Evolutionary conservation across 805 yeast genomes (phyloP), one percentile per base, ranked within the genome.

Genomic region (Starmerella bombi): DNA sequence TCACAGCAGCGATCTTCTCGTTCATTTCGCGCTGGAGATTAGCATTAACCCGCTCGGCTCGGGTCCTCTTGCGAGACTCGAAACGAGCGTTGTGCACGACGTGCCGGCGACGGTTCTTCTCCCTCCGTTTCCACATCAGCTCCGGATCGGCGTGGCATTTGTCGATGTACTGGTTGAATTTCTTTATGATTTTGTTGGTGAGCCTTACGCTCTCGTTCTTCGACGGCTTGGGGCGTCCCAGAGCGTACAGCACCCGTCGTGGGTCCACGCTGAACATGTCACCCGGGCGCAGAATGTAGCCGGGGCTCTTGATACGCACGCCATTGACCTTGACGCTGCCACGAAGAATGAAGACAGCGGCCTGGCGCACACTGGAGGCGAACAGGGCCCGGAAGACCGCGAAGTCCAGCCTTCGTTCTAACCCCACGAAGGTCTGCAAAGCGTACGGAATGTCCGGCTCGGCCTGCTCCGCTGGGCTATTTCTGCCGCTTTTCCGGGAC

Each of bases 281-380:
- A 33, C 97, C 97, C 12, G 88, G 75, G 47, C 71, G 65, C 54
- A 88, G 67, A 10, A 77, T 73, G 59, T 69, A 88, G 5, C 84
- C 74, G 4, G 96, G 94, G 52, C 80, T 82, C 52, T 70, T 72
- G 45, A 86, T 77, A 14, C 65, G 67, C 27, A 78, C 71, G 8
- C 94, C 96, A 57, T 88, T 91, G 30, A 88, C 97, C 48, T 68
- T 65, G 10, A 88, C 97, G 49, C 77, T 67, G 1, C 94, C 93
- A 35, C 75, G 75, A 14, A 81, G 60, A 44, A 91, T 77, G 54
- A 80, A 84, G 57, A 81, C 85, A 51, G 95, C 74, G 2, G 98
- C 94, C 62, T 88, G 97, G 67, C 96, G 77, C 3, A 84, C 74
- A 6, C 94, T 80, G 4, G 93, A 74, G 4, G 97, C 94, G 65